Base-by-base conservation (phyloP, 2,329 filamentous ascomycete genomes). In the Fusarium citri region DNA sequence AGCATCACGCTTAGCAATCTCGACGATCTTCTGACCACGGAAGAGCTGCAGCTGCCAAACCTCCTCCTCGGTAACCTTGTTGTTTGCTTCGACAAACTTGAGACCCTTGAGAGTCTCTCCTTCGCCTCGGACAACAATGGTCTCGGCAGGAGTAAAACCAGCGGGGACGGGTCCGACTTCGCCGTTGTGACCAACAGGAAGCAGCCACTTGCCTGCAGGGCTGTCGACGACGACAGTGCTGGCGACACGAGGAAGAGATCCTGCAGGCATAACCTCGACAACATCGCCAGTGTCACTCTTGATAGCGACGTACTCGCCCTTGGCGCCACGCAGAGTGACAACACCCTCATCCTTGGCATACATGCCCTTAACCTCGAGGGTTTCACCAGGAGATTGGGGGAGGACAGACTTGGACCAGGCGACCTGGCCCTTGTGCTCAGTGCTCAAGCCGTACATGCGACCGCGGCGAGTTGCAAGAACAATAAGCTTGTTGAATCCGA, bases 401-500 rank as follows among this genome's bases (percentile, higher is more conserved):
- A 88, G 84, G 1, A 89, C 88, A 68, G 91, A 86, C 48, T 87
- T 84, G 47, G 88, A 91, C 96, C 96, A 98, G 20, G 92, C 80
- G 12, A 97, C 83, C 37, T 85, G 85, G 6, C 94, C 94, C 15
- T 91, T 85, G 63, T 90, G 90, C 25, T 90, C 93, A 34, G 91
- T 89, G 78, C 97, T 91, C 22, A 99, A 83, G 5, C 91, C 93
- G 71, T 94, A 92, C 20, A 98, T 82, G 69, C 92, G 90, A 16
- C 94, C 94, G 59, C 89, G 90, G 57, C 88, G 86, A 3, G 94
- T 97, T 8, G 91, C 94, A 53, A 97, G 83, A 60, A 98, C 84
- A 8, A 94, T 87, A 31, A 95, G 83, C 80, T 97, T 97, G 78
- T 93, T 91, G 80, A 98, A 95, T 7, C 95, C 95, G 78, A 98